phyloP scores from a whole-genome alignment of 495 filamentous ascomycete species.

The Penicillium parvum region DNA sequence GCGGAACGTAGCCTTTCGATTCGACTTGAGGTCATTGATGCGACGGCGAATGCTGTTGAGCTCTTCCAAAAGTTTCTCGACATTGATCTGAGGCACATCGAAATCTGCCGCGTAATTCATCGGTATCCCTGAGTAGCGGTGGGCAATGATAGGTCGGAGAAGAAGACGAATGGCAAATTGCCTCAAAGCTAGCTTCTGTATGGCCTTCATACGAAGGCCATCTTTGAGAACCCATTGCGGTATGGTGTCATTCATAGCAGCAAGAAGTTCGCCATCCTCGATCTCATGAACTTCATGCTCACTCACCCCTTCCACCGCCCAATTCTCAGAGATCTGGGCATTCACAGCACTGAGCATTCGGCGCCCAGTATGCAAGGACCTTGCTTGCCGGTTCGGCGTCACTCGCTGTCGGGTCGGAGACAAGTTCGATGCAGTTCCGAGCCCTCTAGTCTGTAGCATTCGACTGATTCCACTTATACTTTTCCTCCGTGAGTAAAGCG shows the following conservation, averaged over 20 bases:
- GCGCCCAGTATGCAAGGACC: constrained; percentile 22
- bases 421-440: constrained; percentile 15
- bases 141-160: constrained; percentile 37
- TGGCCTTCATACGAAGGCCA: constrained; percentile 33
- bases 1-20: constrained; percentile 14
- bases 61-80: constrained; percentile 30
- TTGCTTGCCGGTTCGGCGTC: constrained; percentile 10
- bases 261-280: constrained; percentile 3
- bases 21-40: constrained; percentile 25
- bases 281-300: constrained; percentile 3
- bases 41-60: constrained; percentile 29
- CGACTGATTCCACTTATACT: constrained; percentile 10
- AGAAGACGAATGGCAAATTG: constrained; percentile 42
- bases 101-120: constrained; percentile 31
- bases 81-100: constrained; percentile 26
- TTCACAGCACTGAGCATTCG: constrained; percentile 3
- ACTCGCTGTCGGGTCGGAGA: constrained; percentile 8
- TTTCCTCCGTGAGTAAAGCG: constrained; percentile 25
- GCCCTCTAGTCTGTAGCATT: constrained; percentile 20
- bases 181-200: constrained; percentile 39
- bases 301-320: constrained; percentile 1
- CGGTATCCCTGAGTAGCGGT: constrained; percentile 35
- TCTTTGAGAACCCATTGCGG: constrained; percentile 30
- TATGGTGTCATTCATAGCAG: constrained; percentile 16
- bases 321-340: constrained; percentile 7